A percentile compares a stretch with the other conserved stretches of the same genome.
These are phyloP conservation scores for Colletotrichum agaves DNA, from an alignment of 2,329 filamentous ascomycete genomes.

Conservation along the genomic window DNA sequence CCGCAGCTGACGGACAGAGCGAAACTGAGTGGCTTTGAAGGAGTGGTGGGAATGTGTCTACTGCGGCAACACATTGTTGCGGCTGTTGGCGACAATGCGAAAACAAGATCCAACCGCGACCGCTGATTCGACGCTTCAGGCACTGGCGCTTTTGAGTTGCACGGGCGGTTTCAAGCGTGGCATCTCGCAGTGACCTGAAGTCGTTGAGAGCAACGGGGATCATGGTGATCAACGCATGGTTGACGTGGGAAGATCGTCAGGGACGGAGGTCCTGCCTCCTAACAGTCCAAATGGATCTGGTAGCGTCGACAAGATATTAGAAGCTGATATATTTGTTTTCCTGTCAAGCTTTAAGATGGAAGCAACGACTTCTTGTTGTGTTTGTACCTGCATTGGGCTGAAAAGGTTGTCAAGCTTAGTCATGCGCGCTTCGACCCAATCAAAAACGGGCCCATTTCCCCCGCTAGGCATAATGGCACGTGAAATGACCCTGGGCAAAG, in stretches of 20 bases:
- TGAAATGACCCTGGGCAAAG: conserved; percentile 36
- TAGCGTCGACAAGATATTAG: too few species aligned
- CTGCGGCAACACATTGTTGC: conserved; percentile 3
- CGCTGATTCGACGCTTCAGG: conserved; percentile 16
- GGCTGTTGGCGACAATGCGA: neutral
- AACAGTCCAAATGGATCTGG: too few species aligned
- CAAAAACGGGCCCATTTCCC: conserved; percentile 1
- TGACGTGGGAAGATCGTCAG: too few species aligned
- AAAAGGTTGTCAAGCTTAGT: conserved; percentile 22
- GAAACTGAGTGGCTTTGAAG: neutral
- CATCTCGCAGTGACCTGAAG: neutral
- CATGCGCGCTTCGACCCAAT: neutral
- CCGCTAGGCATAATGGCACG: conserved; percentile 34
- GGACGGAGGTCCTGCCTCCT: too few species aligned
- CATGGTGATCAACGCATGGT: too few species aligned
- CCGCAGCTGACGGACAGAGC: neutral
- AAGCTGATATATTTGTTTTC: too few species aligned
- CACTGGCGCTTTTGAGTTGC: conserved; percentile 25
- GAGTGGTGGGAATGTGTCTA: neutral
- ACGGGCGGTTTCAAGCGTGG: conserved; percentile 13
- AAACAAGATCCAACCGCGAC: neutral
- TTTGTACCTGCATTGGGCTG: neutral
- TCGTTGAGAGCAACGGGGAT: neutral
- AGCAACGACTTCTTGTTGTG: neutral
- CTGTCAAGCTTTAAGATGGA: too few species aligned